Evolutionary conservation across 2,329 filamentous ascomycete species (phyloP).

Genomic region (Botrytis galanthina): DNA sequence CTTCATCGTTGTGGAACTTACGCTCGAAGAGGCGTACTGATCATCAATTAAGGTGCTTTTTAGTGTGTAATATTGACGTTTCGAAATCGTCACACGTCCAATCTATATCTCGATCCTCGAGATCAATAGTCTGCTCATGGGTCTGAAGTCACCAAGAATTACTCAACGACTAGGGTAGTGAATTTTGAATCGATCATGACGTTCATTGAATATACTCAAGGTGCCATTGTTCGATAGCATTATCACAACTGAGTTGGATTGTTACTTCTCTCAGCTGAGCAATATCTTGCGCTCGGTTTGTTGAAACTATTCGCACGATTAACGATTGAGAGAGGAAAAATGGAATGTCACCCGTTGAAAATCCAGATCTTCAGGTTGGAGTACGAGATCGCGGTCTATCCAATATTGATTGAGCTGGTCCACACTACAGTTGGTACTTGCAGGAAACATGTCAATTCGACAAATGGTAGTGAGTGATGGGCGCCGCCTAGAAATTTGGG

Average conservation of each 20-base stretch:
- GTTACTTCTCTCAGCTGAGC: conserved; percentile 3
- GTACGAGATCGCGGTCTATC: conserved; percentile 17
- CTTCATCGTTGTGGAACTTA: conserved; percentile 18
- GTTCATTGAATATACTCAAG: background rate
- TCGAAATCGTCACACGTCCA: conserved; percentile 18
- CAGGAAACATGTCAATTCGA: conserved; percentile 9
- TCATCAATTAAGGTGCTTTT: conserved; percentile 18
- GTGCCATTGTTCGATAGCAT: background rate
- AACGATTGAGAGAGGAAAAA: background rate
- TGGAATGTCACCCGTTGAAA: conserved; percentile 12
- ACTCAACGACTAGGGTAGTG: conserved; percentile 1
- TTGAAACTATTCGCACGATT: background rate
- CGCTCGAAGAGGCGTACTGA: conserved; percentile 12
- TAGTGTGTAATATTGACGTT: conserved; percentile 22
- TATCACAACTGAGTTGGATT: background rate
- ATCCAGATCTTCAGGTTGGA: conserved; percentile 6
- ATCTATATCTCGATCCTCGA: conserved; percentile 20
- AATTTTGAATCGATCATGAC: conserved; percentile 5
- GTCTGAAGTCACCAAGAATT: background rate
- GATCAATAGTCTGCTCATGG: conserved; percentile 21
- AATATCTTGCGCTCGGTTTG: conserved; percentile 13
- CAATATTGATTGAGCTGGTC: conserved; percentile 13
- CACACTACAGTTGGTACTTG: conserved; percentile 15
- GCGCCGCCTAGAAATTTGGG: conserved; percentile 15
- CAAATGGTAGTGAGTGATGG: conserved; percentile 12